These are phyloP conservation scores for Chlorella sorokiniana DNA, from an alignment of 139 green algal genomes.

Conservation along the genomic window DNA sequence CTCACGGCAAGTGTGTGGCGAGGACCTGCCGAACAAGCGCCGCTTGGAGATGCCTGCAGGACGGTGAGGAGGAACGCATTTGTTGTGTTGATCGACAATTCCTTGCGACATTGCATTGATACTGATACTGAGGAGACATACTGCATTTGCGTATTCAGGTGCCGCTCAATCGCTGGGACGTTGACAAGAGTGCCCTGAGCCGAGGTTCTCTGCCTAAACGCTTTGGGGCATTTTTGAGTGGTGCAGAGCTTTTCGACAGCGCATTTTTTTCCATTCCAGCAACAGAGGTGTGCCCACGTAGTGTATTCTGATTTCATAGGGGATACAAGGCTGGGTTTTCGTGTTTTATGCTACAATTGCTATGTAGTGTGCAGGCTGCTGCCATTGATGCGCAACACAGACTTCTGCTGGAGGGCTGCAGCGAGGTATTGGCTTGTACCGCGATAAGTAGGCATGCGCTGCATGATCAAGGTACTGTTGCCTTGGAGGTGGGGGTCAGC, in stretches of 20 bases:
- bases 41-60: too few species aligned
- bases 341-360: background rate
- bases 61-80: too few species aligned
- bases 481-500: background rate
- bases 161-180: constrained; percentile 65
- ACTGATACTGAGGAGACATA: too few species aligned
- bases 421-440: constrained; percentile 11
- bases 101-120: too few species aligned
- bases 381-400: constrained; percentile 83
- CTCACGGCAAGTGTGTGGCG: too few species aligned
- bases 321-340: background rate
- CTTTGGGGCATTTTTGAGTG: constrained; percentile 60
- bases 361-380: background rate
- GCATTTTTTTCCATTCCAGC: constrained; percentile 63
- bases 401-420: constrained; percentile 64
- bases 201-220: constrained; percentile 27
- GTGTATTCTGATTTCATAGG: background rate
- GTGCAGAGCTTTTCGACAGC: constrained; percentile 73
- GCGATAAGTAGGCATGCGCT: background rate
- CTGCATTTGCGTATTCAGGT: constrained; percentile 5
- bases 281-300: constrained; percentile 50
- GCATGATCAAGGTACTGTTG: background rate
- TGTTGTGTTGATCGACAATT: too few species aligned
- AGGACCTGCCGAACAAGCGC: too few species aligned
- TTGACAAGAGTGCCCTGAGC: constrained; percentile 40